These are phyloP conservation scores for Yamadazyma akitaensis DNA, from an alignment of 805 yeast species.

Conservation along the genomic window DNA sequence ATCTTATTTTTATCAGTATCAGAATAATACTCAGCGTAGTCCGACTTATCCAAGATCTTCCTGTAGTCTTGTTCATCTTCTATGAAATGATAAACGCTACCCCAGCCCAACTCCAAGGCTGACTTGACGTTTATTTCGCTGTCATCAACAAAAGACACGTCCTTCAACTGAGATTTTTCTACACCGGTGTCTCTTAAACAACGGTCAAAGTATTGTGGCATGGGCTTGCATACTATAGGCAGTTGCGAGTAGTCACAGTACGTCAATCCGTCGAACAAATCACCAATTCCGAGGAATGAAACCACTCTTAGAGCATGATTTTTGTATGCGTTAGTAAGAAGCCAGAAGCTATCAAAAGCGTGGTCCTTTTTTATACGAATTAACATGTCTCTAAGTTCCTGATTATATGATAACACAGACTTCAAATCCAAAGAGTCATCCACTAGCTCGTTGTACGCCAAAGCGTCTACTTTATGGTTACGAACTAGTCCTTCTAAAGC, in stretches of 20 bases:
- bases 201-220: constrained; percentile 59
- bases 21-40: constrained; percentile 34
- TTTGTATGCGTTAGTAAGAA: constrained; percentile 91
- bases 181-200: constrained; percentile 56
- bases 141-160: constrained; percentile 79
- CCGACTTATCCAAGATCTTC: constrained; percentile 23
- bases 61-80: constrained; percentile 61
- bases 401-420: constrained; percentile 64
- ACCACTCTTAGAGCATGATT: constrained; percentile 85
- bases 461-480: constrained; percentile 72
- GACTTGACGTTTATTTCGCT: constrained; percentile 75
- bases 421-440: constrained; percentile 92
- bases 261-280: constrained; percentile 89
- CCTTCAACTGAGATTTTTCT: constrained; percentile 36
- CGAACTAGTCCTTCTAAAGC: constrained; percentile 87
- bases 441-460: constrained; percentile 82
- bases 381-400: constrained; percentile 50
- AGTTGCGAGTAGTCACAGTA: constrained; percentile 79
- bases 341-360: constrained; percentile 78
- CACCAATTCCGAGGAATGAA: constrained; percentile 81
- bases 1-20: constrained; percentile 21
- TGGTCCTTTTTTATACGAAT: constrained; percentile 36
- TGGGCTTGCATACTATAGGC: constrained; percentile 87
- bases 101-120: constrained; percentile 71
- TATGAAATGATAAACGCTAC: constrained; percentile 65